Base-by-base conservation (phyloP, 306 rosid genomes). In the Rubus parviflorus region DNA sequence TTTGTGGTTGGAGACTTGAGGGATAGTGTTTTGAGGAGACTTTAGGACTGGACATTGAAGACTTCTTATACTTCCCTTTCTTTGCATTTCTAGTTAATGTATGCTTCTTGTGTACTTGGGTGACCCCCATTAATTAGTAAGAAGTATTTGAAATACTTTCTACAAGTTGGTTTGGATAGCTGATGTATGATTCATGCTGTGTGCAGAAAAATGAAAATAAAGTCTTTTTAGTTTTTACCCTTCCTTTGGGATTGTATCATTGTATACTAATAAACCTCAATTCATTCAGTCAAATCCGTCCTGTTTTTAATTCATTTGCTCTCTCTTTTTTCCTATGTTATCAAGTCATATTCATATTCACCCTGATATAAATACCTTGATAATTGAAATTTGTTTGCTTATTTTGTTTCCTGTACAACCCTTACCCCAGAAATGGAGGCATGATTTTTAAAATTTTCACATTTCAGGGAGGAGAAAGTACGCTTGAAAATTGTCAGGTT, bases 381-480 rank as follows among this genome's bases (percentile, higher is more conserved):
- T 30, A 8, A 35, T 41, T 69, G 75, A 68, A 16, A 23, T 57
- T 15, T 42, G 1, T 15, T 42, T 42, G 23, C 16, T 54, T 54
- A 57, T 23, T 43, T 73, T 43, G 54, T 57, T 73, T 73, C 14
- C 56, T 49, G 22, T 37, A 73, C 13, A 7, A 49, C 23, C 54
- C 12, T 61, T 20, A 47, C 16, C 46, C 13, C 37, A 46, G 45
- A 17, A 69, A 70, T 42, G 63, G 68, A 75, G 77, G 76, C 70
- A 81, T 86, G 78, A 66, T 80, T 80, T 80, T 75, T 76, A 69
- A 63, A 77, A 10, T 72, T 73, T 81, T 82, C 62, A 73, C 67
- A 73, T 83, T 89, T 56, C 88, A 91, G 99, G 98, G 98, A 11
- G 99, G 98, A 76, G 83, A 90, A 78, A 92, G 98, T 84, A 92